Evolutionary conservation across 345 rosid genomes (phyloP).

Genomic region (Gossypium raimondii): DNA sequence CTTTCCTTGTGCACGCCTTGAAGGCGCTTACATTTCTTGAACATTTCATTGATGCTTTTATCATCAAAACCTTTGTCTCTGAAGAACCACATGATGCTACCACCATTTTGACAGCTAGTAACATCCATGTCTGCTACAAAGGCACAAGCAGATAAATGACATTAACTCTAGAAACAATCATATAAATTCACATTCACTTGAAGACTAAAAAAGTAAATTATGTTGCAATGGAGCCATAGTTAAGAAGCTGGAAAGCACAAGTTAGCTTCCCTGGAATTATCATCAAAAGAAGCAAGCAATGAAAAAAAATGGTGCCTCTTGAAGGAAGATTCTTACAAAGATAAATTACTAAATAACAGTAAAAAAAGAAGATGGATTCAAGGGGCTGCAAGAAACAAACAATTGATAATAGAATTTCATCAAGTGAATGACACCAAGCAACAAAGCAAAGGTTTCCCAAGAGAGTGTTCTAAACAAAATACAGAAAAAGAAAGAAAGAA

Average conservation of each 20-base stretch:
- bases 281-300: not conserved
- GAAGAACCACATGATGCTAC: constrained; percentile 62
- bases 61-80: constrained; percentile 25
- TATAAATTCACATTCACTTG: not conserved
- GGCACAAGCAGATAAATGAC: not conserved
- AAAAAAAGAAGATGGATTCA: not conserved
- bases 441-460: not conserved
- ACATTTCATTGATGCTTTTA: constrained; percentile 47
- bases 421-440: not conserved
- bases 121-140: constrained; percentile 43
- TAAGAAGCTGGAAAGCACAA: not conserved
- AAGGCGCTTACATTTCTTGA: constrained; percentile 63
- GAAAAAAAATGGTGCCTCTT: not conserved
- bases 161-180: constrained; percentile 18
- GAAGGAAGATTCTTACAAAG: not conserved
- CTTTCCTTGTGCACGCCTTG: constrained; percentile 44
- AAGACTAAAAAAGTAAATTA: not conserved
- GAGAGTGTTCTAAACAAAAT: not conserved
- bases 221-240: not conserved
- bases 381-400: not conserved
- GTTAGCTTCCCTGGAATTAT: not conserved
- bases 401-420: not conserved
- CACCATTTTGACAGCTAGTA: constrained; percentile 34
- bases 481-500: not conserved
- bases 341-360: not conserved